Conservation (phyloP, 2,329 filamentous ascomycete genomes). For the Colletotrichum trifolii region DNA sequence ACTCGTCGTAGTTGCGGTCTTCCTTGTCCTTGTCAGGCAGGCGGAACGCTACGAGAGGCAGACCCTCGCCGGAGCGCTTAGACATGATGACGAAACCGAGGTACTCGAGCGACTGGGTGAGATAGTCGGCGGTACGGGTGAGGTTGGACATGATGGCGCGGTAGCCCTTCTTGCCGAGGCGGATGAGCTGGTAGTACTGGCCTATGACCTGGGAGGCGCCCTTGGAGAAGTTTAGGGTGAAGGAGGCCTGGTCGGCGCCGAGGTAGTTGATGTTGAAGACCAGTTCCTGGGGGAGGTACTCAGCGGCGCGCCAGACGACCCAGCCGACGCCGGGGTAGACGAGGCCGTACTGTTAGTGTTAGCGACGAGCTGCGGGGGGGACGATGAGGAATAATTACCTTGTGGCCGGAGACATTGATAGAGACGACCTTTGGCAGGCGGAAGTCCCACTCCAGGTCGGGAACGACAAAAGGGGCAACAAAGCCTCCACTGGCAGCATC, state of each 20-base stretch:
- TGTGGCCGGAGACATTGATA: conserved; percentile 95
- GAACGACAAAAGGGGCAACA: conserved; percentile 89
- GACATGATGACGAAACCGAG: conserved; percentile 92
- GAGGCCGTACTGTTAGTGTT: conserved; percentile 59
- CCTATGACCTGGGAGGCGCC: conserved; percentile 94
- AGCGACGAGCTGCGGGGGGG: not conserved
- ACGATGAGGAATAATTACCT: conserved; percentile 54
- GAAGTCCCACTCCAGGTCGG: conserved; percentile 91
- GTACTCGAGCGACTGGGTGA: conserved; percentile 76
- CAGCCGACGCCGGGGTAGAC: conserved; percentile 94
- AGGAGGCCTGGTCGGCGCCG: conserved; percentile 92
- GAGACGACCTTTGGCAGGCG: conserved; percentile 87
- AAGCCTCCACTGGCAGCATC: conserved; percentile 94
- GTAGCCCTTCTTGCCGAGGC: conserved; percentile 92
- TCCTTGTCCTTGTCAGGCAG: conserved; percentile 48
- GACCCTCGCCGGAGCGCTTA: conserved; percentile 77
- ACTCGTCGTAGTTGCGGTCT: conserved; percentile 76
- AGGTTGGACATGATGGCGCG: conserved; percentile 94
- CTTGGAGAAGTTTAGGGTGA: conserved; percentile 97
- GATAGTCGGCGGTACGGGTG: conserved; percentile 89
- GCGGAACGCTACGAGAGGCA: conserved; percentile 92
- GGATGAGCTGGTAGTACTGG: conserved; percentile 97
- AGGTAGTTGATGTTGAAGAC: conserved; percentile 99
- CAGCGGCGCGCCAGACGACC: conserved; percentile 87
- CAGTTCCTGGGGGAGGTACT: conserved; percentile 88